Base-by-base conservation (phyloP, 2,329 filamentous ascomycete species). In the Macrophomina phaseolina region DNA sequence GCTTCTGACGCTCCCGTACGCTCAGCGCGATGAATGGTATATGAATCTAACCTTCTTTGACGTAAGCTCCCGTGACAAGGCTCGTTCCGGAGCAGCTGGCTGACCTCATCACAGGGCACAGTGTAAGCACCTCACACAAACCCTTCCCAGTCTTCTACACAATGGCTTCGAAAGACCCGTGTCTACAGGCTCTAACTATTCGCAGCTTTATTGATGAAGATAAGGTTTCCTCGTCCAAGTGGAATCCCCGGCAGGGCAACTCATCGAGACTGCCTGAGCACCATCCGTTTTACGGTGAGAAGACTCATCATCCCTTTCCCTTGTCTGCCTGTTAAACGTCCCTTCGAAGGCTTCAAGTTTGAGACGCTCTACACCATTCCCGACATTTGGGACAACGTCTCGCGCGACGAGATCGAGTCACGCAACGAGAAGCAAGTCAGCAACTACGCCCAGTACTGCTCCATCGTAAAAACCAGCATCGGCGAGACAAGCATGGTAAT, bases 381-480 rank as follows among this genome's bases (percentile, higher is more conserved):
- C 2, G 81, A 84, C 2, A 86, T 90, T 0, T 97, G 94, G 89
- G 89, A 86, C 64, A 86, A 90, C 66, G 90, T 88, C 0, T 82
- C 89, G 0, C 87, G 92, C 66, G 89, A 91, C 0, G 88, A 89
- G 67, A 97, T 99, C 69, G 94, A 97, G 75, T 82, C 80, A 66
- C 88, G 95, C 34, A 88, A 91, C 51, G 78, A 87, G 2, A 83
- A 90, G 65, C 74, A 89, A 8, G 94, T 97, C 60, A 94, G 90
- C 77, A 99, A 98, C 77, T 89, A 93, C 74, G 91, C 92, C 0
- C 95, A 99, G 75, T 98, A 98, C 82, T 99, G 95, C 81, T 97
- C 94, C 2, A 87, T 99, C 23, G 94, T 97, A 0, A 89, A 90
- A 45, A 98, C 94, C 0, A 92, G 92, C 0, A 91, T 99, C 66